Evolutionary conservation across 129 eudicot genomes (phyloP).

Genomic region (Ambrosia artemisiifolia): DNA sequence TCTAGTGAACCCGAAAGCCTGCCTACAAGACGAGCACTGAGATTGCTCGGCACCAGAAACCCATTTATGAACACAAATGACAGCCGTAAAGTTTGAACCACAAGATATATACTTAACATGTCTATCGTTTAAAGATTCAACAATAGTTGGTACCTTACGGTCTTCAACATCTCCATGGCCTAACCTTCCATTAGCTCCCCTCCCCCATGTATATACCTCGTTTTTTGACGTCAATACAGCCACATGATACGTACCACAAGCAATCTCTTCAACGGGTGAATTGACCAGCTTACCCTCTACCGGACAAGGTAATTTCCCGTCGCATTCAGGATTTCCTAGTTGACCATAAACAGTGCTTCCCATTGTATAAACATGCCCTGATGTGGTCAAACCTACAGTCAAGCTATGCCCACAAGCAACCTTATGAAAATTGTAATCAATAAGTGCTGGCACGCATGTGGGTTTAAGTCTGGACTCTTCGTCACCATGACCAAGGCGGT

Average conservation of each 20-base stretch:
- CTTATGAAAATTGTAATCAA: conserved; percentile 75
- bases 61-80: conserved; percentile 97
- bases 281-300: conserved; percentile 61
- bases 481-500: conserved; percentile 93
- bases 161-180: conserved; percentile 96
- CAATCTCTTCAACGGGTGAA: conserved; percentile 68
- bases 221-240: conserved; percentile 74
- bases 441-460: conserved; percentile 80
- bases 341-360: conserved; percentile 97
- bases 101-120: conserved; percentile 76
- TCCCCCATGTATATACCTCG: conserved; percentile 98
- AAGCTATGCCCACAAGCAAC: conserved; percentile 95
- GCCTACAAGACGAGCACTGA: conserved; percentile 91
- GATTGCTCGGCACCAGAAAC: conserved; percentile 94
- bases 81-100: conserved; percentile 84
- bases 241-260: conserved; percentile 89
- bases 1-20: conserved; percentile 92
- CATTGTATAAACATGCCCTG: conserved; percentile 83
- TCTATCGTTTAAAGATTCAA: conserved; percentile 77
- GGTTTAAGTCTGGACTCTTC: conserved; percentile 77
- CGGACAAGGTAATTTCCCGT: conserved; percentile 78
- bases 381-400: conserved; percentile 85
- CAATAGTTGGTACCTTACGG: conserved; percentile 69
- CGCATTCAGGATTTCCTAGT: conserved; percentile 82
- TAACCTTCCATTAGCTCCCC: conserved; percentile 92